phyloP scores from a whole-genome alignment of 1,284 basidiomycete genomes.

The Malassezia sympodialis region DNA sequence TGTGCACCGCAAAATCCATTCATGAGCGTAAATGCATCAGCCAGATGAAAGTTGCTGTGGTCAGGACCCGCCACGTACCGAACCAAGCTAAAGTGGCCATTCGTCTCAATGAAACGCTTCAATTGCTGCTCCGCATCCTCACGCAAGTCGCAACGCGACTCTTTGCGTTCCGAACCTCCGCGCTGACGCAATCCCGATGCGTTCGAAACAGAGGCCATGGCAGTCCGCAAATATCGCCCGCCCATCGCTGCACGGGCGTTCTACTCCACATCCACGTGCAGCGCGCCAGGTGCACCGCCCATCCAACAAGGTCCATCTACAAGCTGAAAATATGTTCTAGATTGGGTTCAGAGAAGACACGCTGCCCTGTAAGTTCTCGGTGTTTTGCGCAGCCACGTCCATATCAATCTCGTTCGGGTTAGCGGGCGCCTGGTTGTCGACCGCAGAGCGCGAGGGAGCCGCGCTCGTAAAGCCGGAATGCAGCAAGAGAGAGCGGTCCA shows the following conservation, averaged over 20 bases:
- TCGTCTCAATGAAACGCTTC: constrained; percentile 42
- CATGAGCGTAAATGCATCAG: constrained; percentile 98
- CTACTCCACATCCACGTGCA: background rate
- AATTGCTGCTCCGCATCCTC: constrained; percentile 21
- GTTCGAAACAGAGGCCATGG: background rate
- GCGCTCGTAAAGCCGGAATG: constrained; percentile 15
- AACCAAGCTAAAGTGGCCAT: constrained; percentile 45
- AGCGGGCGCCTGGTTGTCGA: background rate
- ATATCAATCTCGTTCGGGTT: constrained; percentile 9
- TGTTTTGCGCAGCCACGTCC: constrained; percentile 7
- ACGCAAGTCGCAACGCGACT: background rate
- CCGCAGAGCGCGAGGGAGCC: constrained; percentile 9
- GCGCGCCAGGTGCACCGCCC: background rate
- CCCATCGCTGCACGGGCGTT: background rate
- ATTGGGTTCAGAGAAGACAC: background rate
- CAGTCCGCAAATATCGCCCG: background rate
- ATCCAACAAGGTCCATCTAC: background rate
- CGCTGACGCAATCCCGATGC: constrained; percentile 4
- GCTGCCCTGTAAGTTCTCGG: constrained; percentile 1
- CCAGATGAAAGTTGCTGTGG: constrained; percentile 85
- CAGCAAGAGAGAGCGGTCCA: constrained; percentile 12
- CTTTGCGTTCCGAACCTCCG: background rate
- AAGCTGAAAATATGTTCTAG: background rate
- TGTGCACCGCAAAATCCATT: constrained; percentile 97
- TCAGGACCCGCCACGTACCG: constrained; percentile 19